phyloP scores from a whole-genome alignment of 1,139 yeast genomes.

The Suhomyces atakaporum region DNA sequence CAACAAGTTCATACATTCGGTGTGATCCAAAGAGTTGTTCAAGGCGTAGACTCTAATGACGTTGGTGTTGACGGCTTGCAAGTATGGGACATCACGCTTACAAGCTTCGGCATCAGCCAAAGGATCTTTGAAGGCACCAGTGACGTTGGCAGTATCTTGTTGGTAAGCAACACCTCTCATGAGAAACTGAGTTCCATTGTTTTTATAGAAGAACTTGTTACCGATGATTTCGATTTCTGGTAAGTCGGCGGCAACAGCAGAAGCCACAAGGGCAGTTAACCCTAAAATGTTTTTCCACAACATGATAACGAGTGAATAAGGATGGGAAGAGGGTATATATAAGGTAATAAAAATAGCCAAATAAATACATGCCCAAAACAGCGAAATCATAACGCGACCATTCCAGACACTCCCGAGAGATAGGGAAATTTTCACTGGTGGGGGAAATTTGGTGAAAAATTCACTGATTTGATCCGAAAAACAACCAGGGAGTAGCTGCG shows the following conservation, averaged over 20 bases:
- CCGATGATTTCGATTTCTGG: constrained; percentile 63
- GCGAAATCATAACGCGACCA: constrained; percentile 2
- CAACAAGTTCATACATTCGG: constrained; percentile 64
- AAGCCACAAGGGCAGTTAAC: constrained; percentile 37
- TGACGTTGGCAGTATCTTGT: constrained; percentile 57
- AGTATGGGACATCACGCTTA: constrained; percentile 75
- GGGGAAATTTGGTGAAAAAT: too few relatives aligned
- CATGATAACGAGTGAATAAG: constrained; percentile 30
- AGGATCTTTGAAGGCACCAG: constrained; percentile 31
- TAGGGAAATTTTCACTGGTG: too few relatives aligned
- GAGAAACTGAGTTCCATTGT: constrained; percentile 80
- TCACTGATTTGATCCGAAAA: too few relatives aligned
- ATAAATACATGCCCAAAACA: constrained; percentile 4
- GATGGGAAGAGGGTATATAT: constrained; percentile 5
- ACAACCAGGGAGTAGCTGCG: too few relatives aligned
- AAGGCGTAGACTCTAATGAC: constrained; percentile 76
- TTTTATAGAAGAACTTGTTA: constrained; percentile 75
- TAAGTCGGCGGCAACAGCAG: constrained; percentile 42
- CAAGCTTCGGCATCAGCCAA: constrained; percentile 42
- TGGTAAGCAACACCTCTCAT: constrained; percentile 81
- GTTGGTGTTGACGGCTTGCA: constrained; percentile 63
- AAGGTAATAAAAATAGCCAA: neutral
- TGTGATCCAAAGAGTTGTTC: constrained; percentile 63
- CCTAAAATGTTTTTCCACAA: constrained; percentile 48
- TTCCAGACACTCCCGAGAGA: too few relatives aligned